Percentiles rank a stretch among this genome's conserved stretches.
These are phyloP conservation scores for Trichoderma breve DNA, from an alignment of 2,329 filamentous ascomycete species.

Conservation along the genomic window DNA sequence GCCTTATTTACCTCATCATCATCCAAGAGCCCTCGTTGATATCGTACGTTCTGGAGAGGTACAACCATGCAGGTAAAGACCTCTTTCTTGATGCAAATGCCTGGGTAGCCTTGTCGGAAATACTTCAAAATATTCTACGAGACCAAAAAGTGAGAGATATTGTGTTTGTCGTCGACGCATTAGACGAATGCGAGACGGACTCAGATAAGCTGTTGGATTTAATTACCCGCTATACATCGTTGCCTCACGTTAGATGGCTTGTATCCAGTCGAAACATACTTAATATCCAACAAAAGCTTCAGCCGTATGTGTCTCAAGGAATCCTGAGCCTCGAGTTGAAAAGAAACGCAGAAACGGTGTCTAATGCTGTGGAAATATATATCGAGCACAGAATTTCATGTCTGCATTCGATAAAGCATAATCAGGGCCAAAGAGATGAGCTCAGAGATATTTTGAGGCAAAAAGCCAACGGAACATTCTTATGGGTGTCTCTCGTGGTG, in stretches of 20 bases:
- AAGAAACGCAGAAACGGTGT: background rate
- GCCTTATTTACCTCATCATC: background rate
- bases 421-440: background rate
- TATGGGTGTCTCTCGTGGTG: background rate
- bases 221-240: constrained; percentile 23
- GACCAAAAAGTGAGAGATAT: background rate
- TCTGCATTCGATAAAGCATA: background rate
- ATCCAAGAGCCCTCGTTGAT: background rate
- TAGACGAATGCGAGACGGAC: constrained; percentile 38
- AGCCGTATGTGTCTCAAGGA: background rate
- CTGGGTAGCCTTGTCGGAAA: background rate
- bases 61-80: background rate
- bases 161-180: constrained; percentile 43
- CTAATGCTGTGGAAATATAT: background rate
- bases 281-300: background rate
- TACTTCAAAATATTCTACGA: background rate
- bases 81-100: background rate
- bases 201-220: constrained; percentile 39
- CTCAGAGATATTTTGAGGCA: background rate
- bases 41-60: background rate
- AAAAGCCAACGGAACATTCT: background rate
- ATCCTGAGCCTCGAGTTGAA: background rate
- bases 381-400: background rate
- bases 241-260: constrained; percentile 39
- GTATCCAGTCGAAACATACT: constrained; percentile 42